Evolutionary conservation across 768 basidiomycete species (phyloP).

Genomic region (Exidia glandulosa): DNA sequence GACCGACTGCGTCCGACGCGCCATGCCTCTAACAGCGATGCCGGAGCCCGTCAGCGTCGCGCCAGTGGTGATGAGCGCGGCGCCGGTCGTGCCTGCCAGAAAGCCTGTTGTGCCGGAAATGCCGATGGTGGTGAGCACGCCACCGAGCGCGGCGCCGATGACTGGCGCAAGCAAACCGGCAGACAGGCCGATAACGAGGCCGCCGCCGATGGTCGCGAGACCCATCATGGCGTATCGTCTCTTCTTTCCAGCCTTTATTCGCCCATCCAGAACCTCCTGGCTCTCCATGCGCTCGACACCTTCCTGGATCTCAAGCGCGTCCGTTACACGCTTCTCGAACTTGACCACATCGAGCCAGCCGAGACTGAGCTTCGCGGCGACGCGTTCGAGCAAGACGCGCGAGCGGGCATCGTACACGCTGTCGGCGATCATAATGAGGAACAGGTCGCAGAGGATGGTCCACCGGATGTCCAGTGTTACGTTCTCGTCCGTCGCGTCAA

Average conservation of each 20-base stretch:
- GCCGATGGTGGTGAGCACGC: constrained; percentile 83
- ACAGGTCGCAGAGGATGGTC: constrained; percentile 96
- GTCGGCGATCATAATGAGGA: constrained; percentile 91
- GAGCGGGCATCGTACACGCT: constrained; percentile 97
- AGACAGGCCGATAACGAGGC: constrained; percentile 91
- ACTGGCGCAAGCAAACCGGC: constrained; percentile 92
- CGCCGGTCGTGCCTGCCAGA: constrained; percentile 85
- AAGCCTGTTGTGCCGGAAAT: constrained; percentile 85
- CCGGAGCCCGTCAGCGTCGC: constrained; percentile 89
- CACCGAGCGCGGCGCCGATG: constrained; percentile 90
- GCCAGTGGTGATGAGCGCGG: constrained; percentile 91
- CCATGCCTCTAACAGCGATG: constrained; percentile 89
- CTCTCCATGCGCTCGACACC: constrained; percentile 67
- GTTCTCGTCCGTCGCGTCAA: constrained; percentile 76
- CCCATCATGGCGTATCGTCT: constrained; percentile 88
- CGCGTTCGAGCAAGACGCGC: constrained; percentile 75
- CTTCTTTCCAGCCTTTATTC: constrained; percentile 47
- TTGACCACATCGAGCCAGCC: constrained; percentile 91
- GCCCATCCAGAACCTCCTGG: constrained; percentile 59
- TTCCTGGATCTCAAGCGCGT: constrained; percentile 95
- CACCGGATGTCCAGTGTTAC: constrained; percentile 97
- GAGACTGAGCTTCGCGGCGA: constrained; percentile 77
- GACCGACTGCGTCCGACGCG: constrained; percentile 74
- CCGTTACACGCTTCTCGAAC: constrained; percentile 90
- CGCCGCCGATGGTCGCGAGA: constrained; percentile 82